A percentile compares a stretch with the other conserved stretches of the same genome.
Evolutionary conservation across 2,329 filamentous ascomycete genomes (phyloP).

Genomic region (Pseudocercospora cruenta): DNA sequence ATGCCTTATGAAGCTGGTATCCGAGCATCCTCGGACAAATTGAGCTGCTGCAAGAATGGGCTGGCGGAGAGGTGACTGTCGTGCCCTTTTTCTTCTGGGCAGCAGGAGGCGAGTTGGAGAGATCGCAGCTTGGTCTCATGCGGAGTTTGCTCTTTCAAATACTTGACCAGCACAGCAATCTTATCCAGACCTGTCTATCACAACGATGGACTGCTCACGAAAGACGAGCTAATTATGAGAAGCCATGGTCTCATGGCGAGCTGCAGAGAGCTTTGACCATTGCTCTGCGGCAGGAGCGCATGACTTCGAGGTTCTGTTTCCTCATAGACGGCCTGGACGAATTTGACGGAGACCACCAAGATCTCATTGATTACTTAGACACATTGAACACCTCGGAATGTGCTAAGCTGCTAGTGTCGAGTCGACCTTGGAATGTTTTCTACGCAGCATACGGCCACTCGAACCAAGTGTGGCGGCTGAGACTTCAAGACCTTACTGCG

Average conservation of each 20-base stretch:
- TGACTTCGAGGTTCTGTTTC: not conserved
- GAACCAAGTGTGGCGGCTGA: not conserved
- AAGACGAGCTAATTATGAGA: not conserved
- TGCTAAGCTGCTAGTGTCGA: not conserved
- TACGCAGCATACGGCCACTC: not conserved
- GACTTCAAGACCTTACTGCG: not conserved
- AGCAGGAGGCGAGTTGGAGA: not conserved
- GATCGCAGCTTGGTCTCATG: not conserved
- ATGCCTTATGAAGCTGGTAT: not conserved
- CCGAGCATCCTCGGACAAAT: not conserved
- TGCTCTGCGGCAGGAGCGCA: not conserved
- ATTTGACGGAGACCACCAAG: not conserved
- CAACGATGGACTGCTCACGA: not conserved
- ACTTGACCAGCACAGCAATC: not conserved
- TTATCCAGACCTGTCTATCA: not conserved
- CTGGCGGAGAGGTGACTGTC: not conserved
- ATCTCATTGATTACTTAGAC: not conserved
- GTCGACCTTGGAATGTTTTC: not conserved
- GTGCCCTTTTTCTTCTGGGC: not conserved
- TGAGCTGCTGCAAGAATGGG: not conserved
- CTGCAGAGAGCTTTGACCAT: not conserved
- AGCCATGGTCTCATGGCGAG: not conserved
- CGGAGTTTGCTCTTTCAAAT: not conserved
- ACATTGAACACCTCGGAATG: not conserved
- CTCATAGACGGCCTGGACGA: not conserved